Evolutionary conservation across 2,329 filamentous ascomycete genomes (phyloP).

Genomic region (Exophiala lecanii-corni): DNA sequence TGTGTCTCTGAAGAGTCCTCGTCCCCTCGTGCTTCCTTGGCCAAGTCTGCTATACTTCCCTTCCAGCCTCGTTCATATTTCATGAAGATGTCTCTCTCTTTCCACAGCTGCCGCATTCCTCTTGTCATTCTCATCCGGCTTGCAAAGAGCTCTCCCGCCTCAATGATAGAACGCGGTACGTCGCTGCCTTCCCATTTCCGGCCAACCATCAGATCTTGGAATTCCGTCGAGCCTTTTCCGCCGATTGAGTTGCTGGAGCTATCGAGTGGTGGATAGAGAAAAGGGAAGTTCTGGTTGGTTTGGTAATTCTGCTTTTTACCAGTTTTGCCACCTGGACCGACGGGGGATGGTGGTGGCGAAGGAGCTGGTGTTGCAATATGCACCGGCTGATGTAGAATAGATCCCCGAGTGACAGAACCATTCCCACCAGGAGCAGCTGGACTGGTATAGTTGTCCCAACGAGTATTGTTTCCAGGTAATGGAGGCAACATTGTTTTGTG

Average conservation of each 20-base stretch:
- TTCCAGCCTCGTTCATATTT: conserved; percentile 91
- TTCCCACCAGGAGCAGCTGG: conserved; percentile 35
- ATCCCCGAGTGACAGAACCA: conserved; percentile 44
- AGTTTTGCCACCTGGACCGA: conserved; percentile 75
- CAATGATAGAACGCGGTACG: conserved; percentile 88
- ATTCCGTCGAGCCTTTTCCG: conserved; percentile 76
- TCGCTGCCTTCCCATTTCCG: conserved; percentile 90
- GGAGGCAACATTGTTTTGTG: conserved; percentile 88
- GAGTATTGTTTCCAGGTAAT: conserved; percentile 67
- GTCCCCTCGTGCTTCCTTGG: conserved; percentile 25
- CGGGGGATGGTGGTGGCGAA: conserved; percentile 88
- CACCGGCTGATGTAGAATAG: conserved; percentile 90
- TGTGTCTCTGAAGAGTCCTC: conserved; percentile 16
- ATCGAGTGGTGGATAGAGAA: conserved; percentile 92
- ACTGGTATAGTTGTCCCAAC: conserved; percentile 55
- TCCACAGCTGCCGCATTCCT: conserved; percentile 89
- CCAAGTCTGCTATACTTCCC: conserved; percentile 37
- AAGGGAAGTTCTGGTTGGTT: conserved; percentile 97
- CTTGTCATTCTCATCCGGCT: conserved; percentile 85
- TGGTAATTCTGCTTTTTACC: conserved; percentile 99
- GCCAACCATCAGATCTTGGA: conserved; percentile 75
- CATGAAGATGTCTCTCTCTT: conserved; percentile 85
- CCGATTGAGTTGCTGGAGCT: conserved; percentile 83
- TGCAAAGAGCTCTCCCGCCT: conserved; percentile 89
- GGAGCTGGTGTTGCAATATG: conserved; percentile 98